Conservation (phyloP, 2,329 filamentous ascomycete genomes). For the Beauveria sp. region DNA sequence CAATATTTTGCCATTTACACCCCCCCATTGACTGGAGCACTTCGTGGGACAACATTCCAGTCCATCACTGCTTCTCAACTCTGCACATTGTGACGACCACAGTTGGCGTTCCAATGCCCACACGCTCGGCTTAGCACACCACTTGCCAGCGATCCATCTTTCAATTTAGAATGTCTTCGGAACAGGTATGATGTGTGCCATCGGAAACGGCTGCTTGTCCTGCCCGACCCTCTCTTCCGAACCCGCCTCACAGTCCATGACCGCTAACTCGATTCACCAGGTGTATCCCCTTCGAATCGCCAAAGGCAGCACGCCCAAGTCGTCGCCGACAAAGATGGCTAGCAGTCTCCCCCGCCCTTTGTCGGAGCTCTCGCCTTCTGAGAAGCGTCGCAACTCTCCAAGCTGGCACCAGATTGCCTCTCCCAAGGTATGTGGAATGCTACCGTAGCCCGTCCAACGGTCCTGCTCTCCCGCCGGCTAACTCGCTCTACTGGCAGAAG, state of each 20-base stretch:
- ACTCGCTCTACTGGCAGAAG: constrained; percentile 41
- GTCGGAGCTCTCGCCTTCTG: constrained; percentile 80
- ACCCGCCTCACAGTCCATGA: background rate
- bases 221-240: background rate
- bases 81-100: background rate
- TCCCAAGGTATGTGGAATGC: constrained; percentile 28
- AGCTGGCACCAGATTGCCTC: constrained; percentile 57
- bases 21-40: constrained; percentile 2
- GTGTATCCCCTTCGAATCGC: constrained; percentile 74
- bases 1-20: constrained; percentile 1
- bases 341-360: constrained; percentile 64
- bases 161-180: constrained; percentile 28
- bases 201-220: background rate
- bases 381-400: constrained; percentile 83
- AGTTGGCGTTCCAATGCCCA: constrained; percentile 27
- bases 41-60: constrained; percentile 25
- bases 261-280: constrained; percentile 30
- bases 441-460: background rate
- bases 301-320: constrained; percentile 49
- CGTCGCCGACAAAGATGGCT: constrained; percentile 57
- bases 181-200: constrained; percentile 27
- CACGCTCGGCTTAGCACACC: constrained; percentile 17
- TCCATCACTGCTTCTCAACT: constrained; percentile 13
- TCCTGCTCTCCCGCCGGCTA: constrained; percentile 6
- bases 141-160: constrained; percentile 16